Evolutionary conservation across 768 basidiomycete genomes (phyloP), one percentile per base, ranked within the genome.

Genomic region (Boletus tylopilopsis): DNA sequence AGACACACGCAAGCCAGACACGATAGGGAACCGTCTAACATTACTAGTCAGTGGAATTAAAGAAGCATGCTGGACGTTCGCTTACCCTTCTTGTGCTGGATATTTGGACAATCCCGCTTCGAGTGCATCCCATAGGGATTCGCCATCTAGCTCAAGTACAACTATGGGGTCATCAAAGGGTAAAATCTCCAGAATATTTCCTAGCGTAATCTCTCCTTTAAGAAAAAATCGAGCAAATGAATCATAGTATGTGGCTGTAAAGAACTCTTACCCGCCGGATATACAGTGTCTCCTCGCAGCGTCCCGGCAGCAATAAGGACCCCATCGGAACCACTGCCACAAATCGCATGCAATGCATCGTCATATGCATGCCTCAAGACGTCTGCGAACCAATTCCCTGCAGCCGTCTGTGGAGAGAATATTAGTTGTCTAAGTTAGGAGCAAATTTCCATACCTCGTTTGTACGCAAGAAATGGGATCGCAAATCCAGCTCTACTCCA

Each of bases 81-180:
- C 73, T 66, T 52, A 82, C 91, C 93, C 93, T 76, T 94, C 93
- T 68, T 93, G 91, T 16, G 90, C 85, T 7, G 93, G 93, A 80
- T 87, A 94, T 45, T 79, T 88, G 50, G 71, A 73, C 6, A 96
- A 70, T 6, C 81, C 79, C 11, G 74, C 73, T 61, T 96, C 93
- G 30, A 95, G 56, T 0, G 85, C 82, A 35, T 81, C 82, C 89
- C 90, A 94, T 37, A 95, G 76, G 0, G 82, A 73, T 56, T 78
- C 75, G 2, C 93, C 92, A 55, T 90, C 82, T 15, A 95, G 64
- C 64, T 93, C 85, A 11, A 93, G 58, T 4, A 92, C 90, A 6
- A 96, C 78, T 15, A 86, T 72, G 2, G 91, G 85, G 58, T 95
- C 93, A 47, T 88, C 85, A 51, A 93, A 95, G 0, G 93, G 93